Base-by-base conservation (phyloP, 768 basidiomycete species). In the Trametes gibbosa region DNA sequence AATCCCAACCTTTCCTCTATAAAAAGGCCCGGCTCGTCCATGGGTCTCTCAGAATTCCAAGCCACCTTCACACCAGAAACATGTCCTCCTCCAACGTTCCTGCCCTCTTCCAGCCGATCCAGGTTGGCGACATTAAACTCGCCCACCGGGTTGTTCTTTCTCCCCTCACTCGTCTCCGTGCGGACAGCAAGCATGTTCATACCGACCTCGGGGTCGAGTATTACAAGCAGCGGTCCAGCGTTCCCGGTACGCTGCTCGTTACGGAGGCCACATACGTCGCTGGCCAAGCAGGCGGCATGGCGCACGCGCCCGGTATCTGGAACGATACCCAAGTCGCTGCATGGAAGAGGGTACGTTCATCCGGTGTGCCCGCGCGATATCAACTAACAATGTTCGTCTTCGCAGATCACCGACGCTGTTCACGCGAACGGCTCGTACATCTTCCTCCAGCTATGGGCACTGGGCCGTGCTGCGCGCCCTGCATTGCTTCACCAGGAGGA, bases 241-340 rank as follows among this genome's bases (percentile, higher is more conserved):
- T 69, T 0, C 77, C 80, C 0, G 85, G 85, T 0, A 84, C 81
- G 0, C 70, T 87, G 10, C 69, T 84, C 43, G 77, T 89, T 55
- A 70, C 82, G 1, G 85, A 89, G 69, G 85, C 76, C 0, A 83
- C 84, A 1, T 72, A 78, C 51, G 79, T 89, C 48, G 76, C 80
- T 0, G 67, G 70, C 1, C 64, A 77, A 14, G 83, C 84, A 0
- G 82, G 80, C 2, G 85, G 84, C 1, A 75, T 71, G 41, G 50
- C 57, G 1, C 70, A 82, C 54, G 77, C 80, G 0, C 89, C 88
- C 1, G 89, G 88, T 0, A 82, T 89, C 53, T 89, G 81, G 76
- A 82, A 68, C n/a, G 68, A 79, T 2, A 82, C 79, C 23, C 89
- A 92, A 62, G 78, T 78, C 29, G 58, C 65, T 9, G 76, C 63